Base-by-base conservation (phyloP, 2,329 filamentous ascomycete species). In the Aurifilum marmelostoma region DNA sequence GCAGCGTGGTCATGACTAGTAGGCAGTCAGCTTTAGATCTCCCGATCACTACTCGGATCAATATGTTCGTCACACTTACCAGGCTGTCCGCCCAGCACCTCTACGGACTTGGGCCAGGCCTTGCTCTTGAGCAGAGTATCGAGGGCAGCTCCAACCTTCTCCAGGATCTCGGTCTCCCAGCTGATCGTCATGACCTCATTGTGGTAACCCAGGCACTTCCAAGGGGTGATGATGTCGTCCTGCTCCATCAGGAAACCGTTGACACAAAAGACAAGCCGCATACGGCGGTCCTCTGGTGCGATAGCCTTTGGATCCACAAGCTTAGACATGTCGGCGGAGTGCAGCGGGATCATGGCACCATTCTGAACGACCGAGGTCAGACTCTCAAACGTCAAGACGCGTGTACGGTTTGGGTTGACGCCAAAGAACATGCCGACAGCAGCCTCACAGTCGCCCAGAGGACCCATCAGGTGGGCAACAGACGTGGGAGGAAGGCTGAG, bases 351-450 rank as follows among this genome's bases (percentile, higher is more conserved):
- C 74, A 98, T 92, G 0, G 89, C 93, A 78, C 97, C 97, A 76
- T 98, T 94, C 74, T 93, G 89, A 21, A 98, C 90, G 72, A 97
- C 93, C 73, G 89, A 89, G 14, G 91, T 87, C 77, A 97, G 97
- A n/a, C 90, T 85, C 72, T 97, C 93, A 85, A 97, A 92, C 84
- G 94, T 93, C 77, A 94, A 91, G 65, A 90, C 89, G 0, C 92
- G 92, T 85, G 97, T 94, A 47, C 90, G 88, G 1, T 91, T 89
- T 58, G 92, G 92, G 76, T 97, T 97, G n/a, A 96, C 92, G 11
- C 96, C 96, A 75, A 98, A 97, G 52, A 98, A 82, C 50, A 91
- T 89, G 21, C 94, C 95, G 39, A 97, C 91, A 56, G 94, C 83
- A 21, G 96, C 87, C 6, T 90, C 88, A 71, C 91, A 96, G 50